phyloP scores from a whole-genome alignment of 805 yeast species.

The Myxozyma nipponensis region DNA sequence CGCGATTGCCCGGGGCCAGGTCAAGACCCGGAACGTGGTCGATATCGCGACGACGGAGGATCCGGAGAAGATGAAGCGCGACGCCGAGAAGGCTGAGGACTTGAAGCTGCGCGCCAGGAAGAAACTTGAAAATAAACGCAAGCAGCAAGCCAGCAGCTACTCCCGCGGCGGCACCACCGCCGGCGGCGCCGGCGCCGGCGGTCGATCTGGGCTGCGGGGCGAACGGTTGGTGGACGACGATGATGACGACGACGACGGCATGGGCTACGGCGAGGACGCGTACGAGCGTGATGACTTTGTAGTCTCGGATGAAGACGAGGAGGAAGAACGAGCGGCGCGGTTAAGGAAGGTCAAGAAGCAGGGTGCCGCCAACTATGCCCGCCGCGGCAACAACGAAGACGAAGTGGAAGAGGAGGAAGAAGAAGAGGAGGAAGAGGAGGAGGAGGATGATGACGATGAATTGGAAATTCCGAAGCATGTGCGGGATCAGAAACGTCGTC shows the following conservation, averaged over 20 bases:
- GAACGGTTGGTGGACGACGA: constrained; percentile 7
- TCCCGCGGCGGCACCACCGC: constrained; percentile 12
- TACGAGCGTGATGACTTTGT: constrained; percentile 41
- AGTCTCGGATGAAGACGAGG: constrained; percentile 33
- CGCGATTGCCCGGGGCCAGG: constrained; percentile 37
- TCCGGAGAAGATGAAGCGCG: constrained; percentile 45
- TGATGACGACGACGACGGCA: constrained; percentile 25
- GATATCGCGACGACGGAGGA: constrained; percentile 40
- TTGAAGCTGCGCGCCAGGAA: constrained; percentile 40
- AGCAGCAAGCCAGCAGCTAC: constrained; percentile 12
- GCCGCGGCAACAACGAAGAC: constrained; percentile 32
- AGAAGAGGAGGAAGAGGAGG: constrained; percentile 26
- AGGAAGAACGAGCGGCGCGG: constrained; percentile 35
- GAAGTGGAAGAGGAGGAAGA: constrained; percentile 22
- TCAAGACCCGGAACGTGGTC: constrained; percentile 37
- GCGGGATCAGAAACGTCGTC: constrained; percentile 11
- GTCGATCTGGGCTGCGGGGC: constrained; percentile 3
- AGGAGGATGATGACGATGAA: constrained; percentile 24
- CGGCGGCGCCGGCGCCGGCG: constrained; percentile 1
- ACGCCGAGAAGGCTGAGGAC: constrained; percentile 42
- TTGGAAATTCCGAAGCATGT: constrained; percentile 14
- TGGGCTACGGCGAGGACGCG: constrained; percentile 31
- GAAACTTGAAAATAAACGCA: constrained; percentile 38
- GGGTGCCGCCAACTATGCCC: constrained; percentile 31
- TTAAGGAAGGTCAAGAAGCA: constrained; percentile 33